phyloP scores from a whole-genome alignment of 2,329 filamentous ascomycete genomes.

The Diaporthe sp. region DNA sequence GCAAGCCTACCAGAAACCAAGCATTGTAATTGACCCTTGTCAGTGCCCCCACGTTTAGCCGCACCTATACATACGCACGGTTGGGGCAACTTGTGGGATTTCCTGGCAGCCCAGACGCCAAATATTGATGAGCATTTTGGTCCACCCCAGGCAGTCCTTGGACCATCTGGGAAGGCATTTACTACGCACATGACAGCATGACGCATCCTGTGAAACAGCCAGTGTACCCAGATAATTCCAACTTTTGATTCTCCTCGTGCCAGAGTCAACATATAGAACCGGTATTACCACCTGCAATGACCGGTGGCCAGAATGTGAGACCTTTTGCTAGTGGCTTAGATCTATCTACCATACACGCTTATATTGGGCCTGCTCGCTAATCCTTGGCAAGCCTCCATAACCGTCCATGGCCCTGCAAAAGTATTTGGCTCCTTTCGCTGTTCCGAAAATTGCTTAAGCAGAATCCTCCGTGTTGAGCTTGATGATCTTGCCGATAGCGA shows the following conservation, averaged over 20 bases:
- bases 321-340: not conserved
- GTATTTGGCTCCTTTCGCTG: too few relatives aligned
- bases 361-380: not conserved
- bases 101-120: not conserved
- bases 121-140: not conserved
- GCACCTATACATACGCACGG: conserved; percentile 20
- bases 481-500: conserved; percentile 99
- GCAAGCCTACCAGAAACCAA: conserved; percentile 1
- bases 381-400: not conserved
- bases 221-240: not conserved
- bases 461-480: conserved; percentile 72
- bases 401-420: not conserved
- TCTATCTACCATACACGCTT: conserved; percentile 3
- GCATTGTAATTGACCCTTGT: not conserved
- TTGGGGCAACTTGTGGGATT: conserved; percentile 11
- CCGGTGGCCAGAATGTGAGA: not conserved
- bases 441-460: conserved; percentile 35
- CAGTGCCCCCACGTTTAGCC: conserved; percentile 26
- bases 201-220: not conserved
- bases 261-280: not conserved
- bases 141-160: not conserved
- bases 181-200: not conserved
- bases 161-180: not conserved
- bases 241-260: not conserved
- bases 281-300: not conserved